A percentile compares a stretch with the other conserved stretches of the same genome.
Evolutionary conservation across 2,329 filamentous ascomycete species (phyloP).

Genomic region (Claviceps humidiphila): DNA sequence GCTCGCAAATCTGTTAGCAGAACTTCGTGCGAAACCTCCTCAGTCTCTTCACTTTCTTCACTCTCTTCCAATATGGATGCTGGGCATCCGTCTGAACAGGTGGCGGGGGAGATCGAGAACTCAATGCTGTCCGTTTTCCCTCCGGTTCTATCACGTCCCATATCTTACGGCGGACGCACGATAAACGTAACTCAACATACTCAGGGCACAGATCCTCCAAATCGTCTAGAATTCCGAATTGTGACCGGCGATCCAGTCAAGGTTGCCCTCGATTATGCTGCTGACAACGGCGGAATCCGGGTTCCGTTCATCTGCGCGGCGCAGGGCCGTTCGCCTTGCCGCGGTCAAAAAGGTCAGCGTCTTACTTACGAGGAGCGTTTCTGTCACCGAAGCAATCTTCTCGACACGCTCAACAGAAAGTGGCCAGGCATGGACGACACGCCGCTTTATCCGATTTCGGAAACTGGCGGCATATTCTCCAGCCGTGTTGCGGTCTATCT

Average conservation of each 20-base stretch:
- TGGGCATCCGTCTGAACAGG: conserved; percentile 29
- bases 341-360: conserved; percentile 61
- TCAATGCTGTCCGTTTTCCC: conserved; percentile 55
- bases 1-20: neutral
- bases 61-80: conserved; percentile 17
- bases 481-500: conserved; percentile 60
- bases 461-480: conserved; percentile 56
- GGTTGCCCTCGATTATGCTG: conserved; percentile 43
- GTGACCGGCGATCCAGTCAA: conserved; percentile 46
- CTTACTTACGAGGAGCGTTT: conserved; percentile 49
- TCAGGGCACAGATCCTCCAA: conserved; percentile 25
- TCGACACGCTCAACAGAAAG: conserved; percentile 51
- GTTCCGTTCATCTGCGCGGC: conserved; percentile 61
- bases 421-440: conserved; percentile 31
- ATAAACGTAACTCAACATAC: conserved; percentile 28
- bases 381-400: conserved; percentile 60
- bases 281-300: conserved; percentile 25
- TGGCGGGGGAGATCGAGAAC: conserved; percentile 61
- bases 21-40: neutral
- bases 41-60: neutral
- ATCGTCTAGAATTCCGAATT: conserved; percentile 37
- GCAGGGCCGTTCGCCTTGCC: conserved; percentile 62
- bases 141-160: conserved; percentile 45
- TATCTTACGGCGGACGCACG: conserved; percentile 40
- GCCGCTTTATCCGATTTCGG: conserved; percentile 58